These are phyloP conservation scores for Aureobasidium sp. DNA, from an alignment of 2,329 filamentous ascomycete species.

Conservation along the genomic window DNA sequence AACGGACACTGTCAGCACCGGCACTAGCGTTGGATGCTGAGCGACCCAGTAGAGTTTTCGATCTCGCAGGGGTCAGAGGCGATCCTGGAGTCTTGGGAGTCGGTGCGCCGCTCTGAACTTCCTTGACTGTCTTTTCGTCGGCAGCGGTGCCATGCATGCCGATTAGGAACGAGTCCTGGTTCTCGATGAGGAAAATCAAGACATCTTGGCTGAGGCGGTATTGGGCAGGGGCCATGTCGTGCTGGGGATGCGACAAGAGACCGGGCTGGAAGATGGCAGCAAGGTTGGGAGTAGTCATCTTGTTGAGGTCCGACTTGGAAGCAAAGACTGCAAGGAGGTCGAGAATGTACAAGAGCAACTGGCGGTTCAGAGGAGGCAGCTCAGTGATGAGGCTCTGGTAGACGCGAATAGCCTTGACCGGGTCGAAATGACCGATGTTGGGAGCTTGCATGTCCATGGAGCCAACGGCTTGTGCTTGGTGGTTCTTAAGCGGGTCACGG, in stretches of 20 bases:
- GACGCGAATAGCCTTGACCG: slow-evolving; percentile 65
- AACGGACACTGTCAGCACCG: slow-evolving; percentile 77
- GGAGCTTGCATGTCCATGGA: slow-evolving; percentile 59
- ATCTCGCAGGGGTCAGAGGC: slow-evolving; percentile 33
- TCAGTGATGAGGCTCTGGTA: slow-evolving; percentile 92
- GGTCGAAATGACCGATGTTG: slow-evolving; percentile 66
- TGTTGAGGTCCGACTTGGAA: slow-evolving; percentile 91
- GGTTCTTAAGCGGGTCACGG: slow-evolving; percentile 66
- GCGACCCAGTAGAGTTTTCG: slow-evolving; percentile 57
- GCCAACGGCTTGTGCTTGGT: slow-evolving; percentile 64
- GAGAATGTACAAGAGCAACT: slow-evolving; percentile 89
- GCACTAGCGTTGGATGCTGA: slow-evolving; percentile 85
- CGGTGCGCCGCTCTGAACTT: slow-evolving; percentile 61
- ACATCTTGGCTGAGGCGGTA: slow-evolving; percentile 95
- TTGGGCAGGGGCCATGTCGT: slow-evolving; percentile 92
- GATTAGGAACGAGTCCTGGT: slow-evolving; percentile 96
- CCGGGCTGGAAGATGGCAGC: slow-evolving; percentile 97
- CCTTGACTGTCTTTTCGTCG: slow-evolving; percentile 68
- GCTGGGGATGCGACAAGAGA: slow-evolving; percentile 84
- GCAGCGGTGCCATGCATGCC: slow-evolving; percentile 98
- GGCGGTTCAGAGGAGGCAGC: slow-evolving; percentile 84
- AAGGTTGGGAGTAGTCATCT: slow-evolving; percentile 92
- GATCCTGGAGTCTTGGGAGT: slow-evolving; percentile 45
- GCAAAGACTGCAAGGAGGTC: slow-evolving; percentile 95
- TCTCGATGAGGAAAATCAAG: slow-evolving; percentile 94